Conservation (phyloP, 306 rosid genomes). For the Sicyos edulis region DNA sequence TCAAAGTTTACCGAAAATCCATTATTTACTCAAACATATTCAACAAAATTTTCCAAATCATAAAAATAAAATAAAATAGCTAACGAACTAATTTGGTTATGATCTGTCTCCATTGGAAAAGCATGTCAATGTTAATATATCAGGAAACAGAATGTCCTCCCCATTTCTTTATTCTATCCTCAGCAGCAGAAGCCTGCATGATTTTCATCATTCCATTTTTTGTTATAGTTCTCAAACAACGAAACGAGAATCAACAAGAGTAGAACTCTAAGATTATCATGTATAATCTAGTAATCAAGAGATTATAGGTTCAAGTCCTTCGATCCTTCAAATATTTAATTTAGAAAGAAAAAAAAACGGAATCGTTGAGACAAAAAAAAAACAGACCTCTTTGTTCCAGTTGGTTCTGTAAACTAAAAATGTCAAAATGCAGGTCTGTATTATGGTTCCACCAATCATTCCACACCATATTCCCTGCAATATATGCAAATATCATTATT, state of each 20-base stretch:
- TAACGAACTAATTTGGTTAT: no score
- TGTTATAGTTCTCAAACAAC: not conserved
- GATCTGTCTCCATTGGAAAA: not conserved
- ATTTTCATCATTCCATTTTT: constrained; percentile 7
- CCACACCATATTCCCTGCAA: constrained; percentile 74
- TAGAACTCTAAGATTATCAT: no score
- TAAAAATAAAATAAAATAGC: no score
- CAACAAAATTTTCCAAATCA: no score
- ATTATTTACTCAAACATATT: no score
- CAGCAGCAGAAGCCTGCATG: constrained; percentile 41
- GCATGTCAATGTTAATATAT: not conserved
- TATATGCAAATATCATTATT: not conserved
- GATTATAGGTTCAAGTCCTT: no score
- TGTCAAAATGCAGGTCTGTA: constrained; percentile 58
- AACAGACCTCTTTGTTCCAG: constrained; percentile 62
- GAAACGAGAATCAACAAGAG: no score
- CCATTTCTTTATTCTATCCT: constrained; percentile 44
- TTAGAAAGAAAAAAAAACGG: no score
- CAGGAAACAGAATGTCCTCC: constrained; percentile 27
- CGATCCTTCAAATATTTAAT: no score
- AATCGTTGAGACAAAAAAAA: no score
- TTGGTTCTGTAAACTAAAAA: constrained; percentile 52
- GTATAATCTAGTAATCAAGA: no score
- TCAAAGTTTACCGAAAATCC: no score
- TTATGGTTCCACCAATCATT: constrained; percentile 56